Conservation (phyloP, 805 yeast genomes). For the Ogataea chonburiensis region DNA sequence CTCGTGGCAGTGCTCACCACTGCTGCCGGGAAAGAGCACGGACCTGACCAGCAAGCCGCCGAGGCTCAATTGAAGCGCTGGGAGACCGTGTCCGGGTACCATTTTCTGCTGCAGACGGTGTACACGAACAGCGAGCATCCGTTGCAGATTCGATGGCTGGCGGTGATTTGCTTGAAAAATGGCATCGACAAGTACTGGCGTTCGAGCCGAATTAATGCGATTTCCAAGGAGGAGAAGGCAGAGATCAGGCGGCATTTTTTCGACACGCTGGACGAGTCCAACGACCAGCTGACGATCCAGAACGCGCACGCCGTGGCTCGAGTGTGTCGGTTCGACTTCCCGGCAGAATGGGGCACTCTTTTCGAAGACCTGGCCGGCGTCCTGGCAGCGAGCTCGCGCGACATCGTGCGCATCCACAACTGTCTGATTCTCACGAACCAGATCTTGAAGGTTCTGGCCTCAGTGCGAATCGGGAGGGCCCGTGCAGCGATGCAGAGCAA, state of each 20-base stretch:
- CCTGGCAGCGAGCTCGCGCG: slow-evolving; percentile 45
- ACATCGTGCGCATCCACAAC: slow-evolving; percentile 59
- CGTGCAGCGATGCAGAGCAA: slow-evolving; percentile 74
- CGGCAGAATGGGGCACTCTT: slow-evolving; percentile 78
- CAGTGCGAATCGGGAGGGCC: slow-evolving; percentile 81
- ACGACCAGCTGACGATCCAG: slow-evolving; percentile 73
- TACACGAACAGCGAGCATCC: slow-evolving; percentile 61
- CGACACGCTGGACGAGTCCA: slow-evolving; percentile 58
- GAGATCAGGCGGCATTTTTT: slow-evolving; percentile 62
- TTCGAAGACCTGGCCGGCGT: slow-evolving; percentile 60
- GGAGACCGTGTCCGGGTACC: slow-evolving; percentile 52
- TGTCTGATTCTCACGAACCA: slow-evolving; percentile 69
- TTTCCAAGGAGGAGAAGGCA: slow-evolving; percentile 65
- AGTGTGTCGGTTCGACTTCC: slow-evolving; percentile 82
- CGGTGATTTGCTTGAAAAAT: slow-evolving; percentile 84
- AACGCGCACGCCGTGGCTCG: slow-evolving; percentile 80
- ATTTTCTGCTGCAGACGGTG: slow-evolving; percentile 40
- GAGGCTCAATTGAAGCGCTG: slow-evolving; percentile 68
- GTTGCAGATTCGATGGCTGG: slow-evolving; percentile 77
- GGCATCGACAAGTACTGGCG: slow-evolving; percentile 88
- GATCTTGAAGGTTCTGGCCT: slow-evolving; percentile 67
- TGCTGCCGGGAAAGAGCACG: slow-evolving; percentile 52
- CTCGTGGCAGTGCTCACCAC: slow-evolving; percentile 42
- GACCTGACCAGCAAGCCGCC: slow-evolving; percentile 55
- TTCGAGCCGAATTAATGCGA: slow-evolving; percentile 50